phyloP scores from a whole-genome alignment of 805 yeast species.

The Lipomyces yamanashiensis region DNA sequence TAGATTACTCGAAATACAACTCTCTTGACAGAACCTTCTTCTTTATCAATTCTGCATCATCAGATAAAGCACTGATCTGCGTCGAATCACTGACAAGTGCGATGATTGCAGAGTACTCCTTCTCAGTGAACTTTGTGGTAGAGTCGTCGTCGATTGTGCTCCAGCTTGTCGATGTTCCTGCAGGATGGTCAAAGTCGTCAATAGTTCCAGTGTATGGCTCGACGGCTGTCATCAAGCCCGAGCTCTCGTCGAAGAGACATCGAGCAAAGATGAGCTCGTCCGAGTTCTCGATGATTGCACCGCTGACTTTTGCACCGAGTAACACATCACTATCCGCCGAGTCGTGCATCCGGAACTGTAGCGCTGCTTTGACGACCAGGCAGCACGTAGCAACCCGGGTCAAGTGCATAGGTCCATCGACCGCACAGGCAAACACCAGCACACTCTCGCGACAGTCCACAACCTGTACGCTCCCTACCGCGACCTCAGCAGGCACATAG shows the following conservation, averaged over 20 bases:
- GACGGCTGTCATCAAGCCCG: neutral
- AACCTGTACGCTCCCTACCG: slow-evolving; percentile 18
- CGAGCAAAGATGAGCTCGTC: slow-evolving; percentile 21
- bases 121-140: slow-evolving; percentile 21
- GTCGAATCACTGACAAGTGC: neutral
- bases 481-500: slow-evolving; percentile 5
- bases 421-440: slow-evolving; percentile 11
- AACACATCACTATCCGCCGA: slow-evolving; percentile 17
- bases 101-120: slow-evolving; percentile 3
- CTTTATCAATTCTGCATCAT: slow-evolving; percentile 1
- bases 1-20: slow-evolving; percentile 2
- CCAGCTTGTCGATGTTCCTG: slow-evolving; percentile 23
- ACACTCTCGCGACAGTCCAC: slow-evolving; percentile 9
- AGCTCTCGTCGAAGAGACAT: neutral
- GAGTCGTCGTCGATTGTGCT: slow-evolving; percentile 20
- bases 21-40: slow-evolving; percentile 10
- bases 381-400: slow-evolving; percentile 14
- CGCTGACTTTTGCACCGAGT: slow-evolving; percentile 8
- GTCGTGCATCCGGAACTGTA: slow-evolving; percentile 34
- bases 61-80: neutral
- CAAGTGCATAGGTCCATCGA: slow-evolving; percentile 31
- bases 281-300: slow-evolving; percentile 30
- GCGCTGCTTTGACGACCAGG: slow-evolving; percentile 19
- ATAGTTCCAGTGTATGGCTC: slow-evolving; percentile 20
- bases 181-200: slow-evolving; percentile 43